A percentile compares a stretch with the other conserved stretches of the same genome.
phyloP scores from a whole-genome alignment of 1,139 yeast species.

The Geotrichum carabidarum region DNA sequence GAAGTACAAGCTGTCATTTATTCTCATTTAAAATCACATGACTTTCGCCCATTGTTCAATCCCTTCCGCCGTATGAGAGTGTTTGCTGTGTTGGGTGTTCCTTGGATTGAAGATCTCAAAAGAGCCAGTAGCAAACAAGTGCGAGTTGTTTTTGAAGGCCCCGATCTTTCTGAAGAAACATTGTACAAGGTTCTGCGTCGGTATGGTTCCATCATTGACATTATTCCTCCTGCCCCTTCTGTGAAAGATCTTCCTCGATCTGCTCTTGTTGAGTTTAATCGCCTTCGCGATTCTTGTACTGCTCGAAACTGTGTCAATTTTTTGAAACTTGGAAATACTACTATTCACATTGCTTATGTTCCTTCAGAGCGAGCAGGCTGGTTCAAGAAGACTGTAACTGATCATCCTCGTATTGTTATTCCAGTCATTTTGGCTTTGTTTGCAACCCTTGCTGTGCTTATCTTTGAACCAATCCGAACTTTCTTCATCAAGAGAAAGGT shows the following conservation, averaged over 20 bases:
- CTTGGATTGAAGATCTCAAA: slow-evolving; percentile 93
- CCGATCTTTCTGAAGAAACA: slow-evolving; percentile 73
- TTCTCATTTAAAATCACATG: slow-evolving; percentile 23
- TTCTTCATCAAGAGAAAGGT: slow-evolving; percentile 73
- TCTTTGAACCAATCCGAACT: slow-evolving; percentile 89
- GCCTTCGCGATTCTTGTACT: slow-evolving; percentile 64
- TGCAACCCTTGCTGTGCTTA: slow-evolving; percentile 74
- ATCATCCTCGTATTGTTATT: slow-evolving; percentile 76
- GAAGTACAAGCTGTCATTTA: slow-evolving; percentile 29
- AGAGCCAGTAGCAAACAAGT: slow-evolving; percentile 63
- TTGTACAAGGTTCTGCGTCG: slow-evolving; percentile 76
- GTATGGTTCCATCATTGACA: slow-evolving; percentile 78
- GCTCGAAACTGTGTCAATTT: slow-evolving; percentile 94
- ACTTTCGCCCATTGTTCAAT: slow-evolving; percentile 23
- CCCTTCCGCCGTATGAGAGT: slow-evolving; percentile 45
- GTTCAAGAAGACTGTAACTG: slow-evolving; percentile 27
- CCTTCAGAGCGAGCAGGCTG: slow-evolving; percentile 46
- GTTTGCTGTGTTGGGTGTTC: slow-evolving; percentile 80
- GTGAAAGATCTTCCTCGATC: slow-evolving; percentile 45
- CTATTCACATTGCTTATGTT: slow-evolving; percentile 67
- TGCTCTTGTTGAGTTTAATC: slow-evolving; percentile 53
- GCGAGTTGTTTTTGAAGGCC: slow-evolving; percentile 69
- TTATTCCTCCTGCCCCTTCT: slow-evolving; percentile 52
- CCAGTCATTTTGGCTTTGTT: slow-evolving; percentile 58
- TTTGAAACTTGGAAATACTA: slow-evolving; percentile 46